A percentile compares a stretch with the other conserved stretches of the same genome.
These are phyloP conservation scores for Aspergillus egyptiacus DNA, from an alignment of 495 filamentous ascomycete species.

Conservation along the genomic window DNA sequence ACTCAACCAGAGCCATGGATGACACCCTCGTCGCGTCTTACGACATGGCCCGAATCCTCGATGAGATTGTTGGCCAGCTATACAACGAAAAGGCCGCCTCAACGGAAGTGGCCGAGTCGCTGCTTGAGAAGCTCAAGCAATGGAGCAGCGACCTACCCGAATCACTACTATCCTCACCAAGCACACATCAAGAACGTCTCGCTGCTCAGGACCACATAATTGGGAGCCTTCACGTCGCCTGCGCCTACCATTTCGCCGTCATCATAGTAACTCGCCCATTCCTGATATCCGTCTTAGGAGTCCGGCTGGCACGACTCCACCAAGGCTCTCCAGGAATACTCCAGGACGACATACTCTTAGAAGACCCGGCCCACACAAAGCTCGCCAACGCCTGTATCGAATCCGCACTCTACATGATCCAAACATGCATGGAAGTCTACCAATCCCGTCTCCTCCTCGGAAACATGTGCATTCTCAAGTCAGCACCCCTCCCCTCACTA, in stretches of 20 bases:
- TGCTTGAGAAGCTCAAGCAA: conserved; percentile 29
- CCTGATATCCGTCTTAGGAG: conserved; percentile 31
- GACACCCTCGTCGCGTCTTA: conserved; percentile 31
- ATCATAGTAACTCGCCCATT: conserved; percentile 40
- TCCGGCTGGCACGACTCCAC: conserved; percentile 32
- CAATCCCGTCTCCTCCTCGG: conserved; percentile 28
- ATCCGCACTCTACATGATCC: conserved; percentile 38
- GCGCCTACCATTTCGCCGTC: conserved; percentile 40
- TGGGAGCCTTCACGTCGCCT: conserved; percentile 37
- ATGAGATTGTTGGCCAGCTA: conserved; percentile 30
- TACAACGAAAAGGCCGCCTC: conserved; percentile 31
- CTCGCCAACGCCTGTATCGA: conserved; percentile 35
- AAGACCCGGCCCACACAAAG: conserved; percentile 32
- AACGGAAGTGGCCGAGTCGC: conserved; percentile 27
- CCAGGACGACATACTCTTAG: conserved; percentile 9
- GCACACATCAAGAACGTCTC: conserved; percentile 14
- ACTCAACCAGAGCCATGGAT: conserved; percentile 4
- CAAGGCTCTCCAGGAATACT: conserved; percentile 17
- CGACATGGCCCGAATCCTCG: conserved; percentile 29
- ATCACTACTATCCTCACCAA: conserved; percentile 21
- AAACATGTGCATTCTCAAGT: conserved; percentile 39
- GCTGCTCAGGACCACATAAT: conserved; percentile 27
- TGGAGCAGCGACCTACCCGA: conserved; percentile 33
- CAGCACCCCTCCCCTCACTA: background rate
- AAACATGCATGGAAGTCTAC: conserved; percentile 34